Percentiles rank a stretch among this genome's conserved stretches.
These are phyloP conservation scores for Irpex sp. DNA, from an alignment of 1,284 basidiomycete genomes.

Conservation along the genomic window DNA sequence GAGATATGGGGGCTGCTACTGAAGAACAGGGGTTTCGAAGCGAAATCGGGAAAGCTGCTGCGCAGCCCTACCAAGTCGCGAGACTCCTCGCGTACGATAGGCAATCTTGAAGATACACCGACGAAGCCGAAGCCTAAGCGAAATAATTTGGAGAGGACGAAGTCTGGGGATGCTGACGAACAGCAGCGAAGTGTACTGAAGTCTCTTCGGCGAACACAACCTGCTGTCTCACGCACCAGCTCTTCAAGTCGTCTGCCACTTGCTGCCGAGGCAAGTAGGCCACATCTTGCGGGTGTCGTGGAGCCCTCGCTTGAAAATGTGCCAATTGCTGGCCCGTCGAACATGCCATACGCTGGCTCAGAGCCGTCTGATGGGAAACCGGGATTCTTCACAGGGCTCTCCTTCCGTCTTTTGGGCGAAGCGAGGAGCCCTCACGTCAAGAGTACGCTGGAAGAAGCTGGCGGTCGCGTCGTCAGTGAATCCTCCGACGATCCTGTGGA, in stretches of 20 bases:
- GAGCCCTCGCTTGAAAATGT: no score
- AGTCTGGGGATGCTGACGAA: neutral
- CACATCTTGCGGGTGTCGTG: no score
- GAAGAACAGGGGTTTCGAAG: constrained; percentile 55
- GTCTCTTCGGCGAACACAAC: constrained; percentile 50
- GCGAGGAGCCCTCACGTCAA: constrained; percentile 50
- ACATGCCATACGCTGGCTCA: neutral
- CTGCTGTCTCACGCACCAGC: constrained; percentile 38
- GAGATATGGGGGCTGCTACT: constrained; percentile 65
- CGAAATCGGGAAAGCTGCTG: constrained; percentile 48
- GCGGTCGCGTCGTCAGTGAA: constrained; percentile 43
- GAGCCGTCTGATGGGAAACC: neutral
- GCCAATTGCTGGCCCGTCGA: neutral
- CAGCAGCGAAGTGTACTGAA: constrained; percentile 41
- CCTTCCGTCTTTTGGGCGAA: constrained; percentile 58
- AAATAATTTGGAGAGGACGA: neutral
- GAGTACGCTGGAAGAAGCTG: constrained; percentile 49
- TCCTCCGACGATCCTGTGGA: constrained; percentile 48
- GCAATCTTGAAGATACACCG: constrained; percentile 10
- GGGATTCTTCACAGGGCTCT: constrained; percentile 42
- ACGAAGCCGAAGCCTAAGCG: constrained; percentile 6
- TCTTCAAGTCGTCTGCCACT: no score
- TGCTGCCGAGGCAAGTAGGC: no score
- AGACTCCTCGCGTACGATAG: constrained; percentile 5
- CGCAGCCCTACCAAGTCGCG: constrained; percentile 48